These are phyloP conservation scores for Chalciporus chontae DNA, from an alignment of 768 basidiomycete genomes.

Conservation along the genomic window DNA sequence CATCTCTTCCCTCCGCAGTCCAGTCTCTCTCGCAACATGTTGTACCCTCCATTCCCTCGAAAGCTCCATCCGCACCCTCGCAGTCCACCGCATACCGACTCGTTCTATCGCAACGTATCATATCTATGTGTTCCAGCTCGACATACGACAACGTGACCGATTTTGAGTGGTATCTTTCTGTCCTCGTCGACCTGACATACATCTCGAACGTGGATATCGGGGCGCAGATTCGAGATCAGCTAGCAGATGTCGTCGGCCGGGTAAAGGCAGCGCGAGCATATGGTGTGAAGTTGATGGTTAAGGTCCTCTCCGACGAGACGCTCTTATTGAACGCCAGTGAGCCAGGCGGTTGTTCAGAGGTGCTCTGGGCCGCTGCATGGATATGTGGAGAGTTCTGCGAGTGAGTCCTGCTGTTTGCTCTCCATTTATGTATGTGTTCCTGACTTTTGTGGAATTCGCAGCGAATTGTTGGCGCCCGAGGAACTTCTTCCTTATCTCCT, in stretches of 20 bases:
- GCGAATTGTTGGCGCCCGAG: conserved; percentile 76
- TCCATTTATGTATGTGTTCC: background rate
- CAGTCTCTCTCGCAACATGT: conserved; percentile 52
- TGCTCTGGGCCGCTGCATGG: conserved; percentile 94
- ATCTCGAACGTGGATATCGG: conserved; percentile 81
- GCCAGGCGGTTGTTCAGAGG: conserved; percentile 73
- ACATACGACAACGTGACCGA: conserved; percentile 86
- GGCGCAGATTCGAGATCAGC: conserved; percentile 70
- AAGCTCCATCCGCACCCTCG: conserved; percentile 46
- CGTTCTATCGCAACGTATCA: conserved; percentile 73
- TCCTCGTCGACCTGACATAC: conserved; percentile 88
- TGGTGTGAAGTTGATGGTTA: conserved; percentile 81
- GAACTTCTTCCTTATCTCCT: conserved; percentile 70
- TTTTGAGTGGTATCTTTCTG: conserved; percentile 98
- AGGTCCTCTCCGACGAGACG: conserved; percentile 73
- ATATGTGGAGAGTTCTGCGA: conserved; percentile 93
- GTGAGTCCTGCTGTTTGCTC: conserved; percentile 41
- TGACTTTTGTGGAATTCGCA: conserved; percentile 29
- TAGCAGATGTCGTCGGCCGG: conserved; percentile 83
- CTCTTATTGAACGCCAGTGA: conserved; percentile 66
- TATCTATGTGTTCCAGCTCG: conserved; percentile 80
- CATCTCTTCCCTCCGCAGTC: conserved; percentile 55
- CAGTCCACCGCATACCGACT: conserved; percentile 86
- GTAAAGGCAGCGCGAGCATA: conserved; percentile 73
- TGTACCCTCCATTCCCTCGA: conserved; percentile 36